Percentiles rank a stretch among this genome's conserved stretches.
phyloP scores from a whole-genome alignment of 202 grass and related monocot species.

The Panicum virgatum region DNA sequence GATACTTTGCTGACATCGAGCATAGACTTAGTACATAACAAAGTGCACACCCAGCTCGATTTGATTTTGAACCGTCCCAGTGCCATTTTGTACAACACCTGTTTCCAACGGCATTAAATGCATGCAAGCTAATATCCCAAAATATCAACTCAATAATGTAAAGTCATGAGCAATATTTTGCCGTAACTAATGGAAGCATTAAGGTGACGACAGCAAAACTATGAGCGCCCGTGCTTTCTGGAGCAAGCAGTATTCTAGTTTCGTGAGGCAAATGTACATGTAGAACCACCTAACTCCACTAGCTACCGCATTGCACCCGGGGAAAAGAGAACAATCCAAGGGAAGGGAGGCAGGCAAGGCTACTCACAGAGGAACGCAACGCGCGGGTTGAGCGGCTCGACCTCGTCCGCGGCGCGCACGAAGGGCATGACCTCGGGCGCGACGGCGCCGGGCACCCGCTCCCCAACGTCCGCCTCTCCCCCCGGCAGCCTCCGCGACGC shows the following conservation, averaged over 20 bases:
- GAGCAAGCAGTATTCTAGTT: not conserved
- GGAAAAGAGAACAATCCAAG: not conserved
- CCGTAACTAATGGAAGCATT: not conserved
- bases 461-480: constrained; percentile 34
- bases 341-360: not conserved
- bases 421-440: constrained; percentile 57
- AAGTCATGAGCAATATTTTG: not conserved
- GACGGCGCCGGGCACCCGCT: constrained; percentile 44
- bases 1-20: not conserved
- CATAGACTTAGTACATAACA: not conserved
- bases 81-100: not conserved
- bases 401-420: constrained; percentile 52
- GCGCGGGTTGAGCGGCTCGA: constrained; percentile 46
- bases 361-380: constrained; percentile 58
- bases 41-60: not conserved
- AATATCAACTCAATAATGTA: not conserved
- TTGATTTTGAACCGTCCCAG: not conserved
- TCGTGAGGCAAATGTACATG: not conserved
- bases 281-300: not conserved
- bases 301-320: not conserved
- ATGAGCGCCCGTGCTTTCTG: not conserved
- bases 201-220: not conserved
- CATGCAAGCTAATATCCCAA: not conserved
- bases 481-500: constrained; percentile 47
- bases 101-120: not conserved